A percentile compares a stretch with the other conserved stretches of the same genome.
Conservation (phyloP, 495 filamentous ascomycete genomes). For the Usnea hakonensis region DNA sequence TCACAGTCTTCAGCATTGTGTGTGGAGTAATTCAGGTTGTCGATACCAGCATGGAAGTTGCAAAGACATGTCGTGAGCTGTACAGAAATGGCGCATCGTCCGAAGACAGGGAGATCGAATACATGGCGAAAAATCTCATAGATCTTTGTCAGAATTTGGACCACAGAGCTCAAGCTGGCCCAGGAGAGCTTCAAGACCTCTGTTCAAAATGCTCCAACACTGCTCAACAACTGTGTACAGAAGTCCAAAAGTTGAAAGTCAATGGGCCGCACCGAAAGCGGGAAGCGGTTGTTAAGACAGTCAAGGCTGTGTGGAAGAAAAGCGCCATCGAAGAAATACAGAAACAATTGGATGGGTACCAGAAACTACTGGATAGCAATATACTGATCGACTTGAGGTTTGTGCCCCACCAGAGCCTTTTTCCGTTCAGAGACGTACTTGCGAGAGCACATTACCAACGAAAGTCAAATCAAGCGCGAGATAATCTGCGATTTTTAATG, state of each 20-base stretch:
- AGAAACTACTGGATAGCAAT: slow-evolving; percentile 1
- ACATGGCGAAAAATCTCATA: not conserved
- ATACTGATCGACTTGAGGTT: slow-evolving; percentile 6
- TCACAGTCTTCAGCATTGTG: slow-evolving; percentile 34
- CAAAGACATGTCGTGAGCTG: slow-evolving; percentile 26
- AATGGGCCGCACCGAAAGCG: not conserved
- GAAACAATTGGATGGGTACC: slow-evolving; percentile 1
- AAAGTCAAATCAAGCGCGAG: too few species aligned
- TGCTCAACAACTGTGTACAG: slow-evolving; percentile 6
- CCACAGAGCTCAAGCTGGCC: not conserved
- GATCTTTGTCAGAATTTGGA: not conserved
- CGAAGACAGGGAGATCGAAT: slow-evolving; percentile 3
- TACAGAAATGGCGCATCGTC: slow-evolving; percentile 21
- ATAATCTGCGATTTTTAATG: too few species aligned
- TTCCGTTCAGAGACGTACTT: not conserved
- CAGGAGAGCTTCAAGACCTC: not conserved
- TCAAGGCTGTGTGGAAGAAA: slow-evolving; percentile 1
- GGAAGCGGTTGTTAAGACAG: not conserved
- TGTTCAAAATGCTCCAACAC: slow-evolving; percentile 8
- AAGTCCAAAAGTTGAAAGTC: slow-evolving; percentile 3
- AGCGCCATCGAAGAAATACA: not conserved
- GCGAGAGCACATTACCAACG: too few species aligned
- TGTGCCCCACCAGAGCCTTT: not conserved
- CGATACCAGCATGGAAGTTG: slow-evolving; percentile 30
- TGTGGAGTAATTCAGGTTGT: slow-evolving; percentile 34